These are phyloP conservation scores for Trapa incisa DNA, from an alignment of 345 rosid genomes.

Conservation along the genomic window DNA sequence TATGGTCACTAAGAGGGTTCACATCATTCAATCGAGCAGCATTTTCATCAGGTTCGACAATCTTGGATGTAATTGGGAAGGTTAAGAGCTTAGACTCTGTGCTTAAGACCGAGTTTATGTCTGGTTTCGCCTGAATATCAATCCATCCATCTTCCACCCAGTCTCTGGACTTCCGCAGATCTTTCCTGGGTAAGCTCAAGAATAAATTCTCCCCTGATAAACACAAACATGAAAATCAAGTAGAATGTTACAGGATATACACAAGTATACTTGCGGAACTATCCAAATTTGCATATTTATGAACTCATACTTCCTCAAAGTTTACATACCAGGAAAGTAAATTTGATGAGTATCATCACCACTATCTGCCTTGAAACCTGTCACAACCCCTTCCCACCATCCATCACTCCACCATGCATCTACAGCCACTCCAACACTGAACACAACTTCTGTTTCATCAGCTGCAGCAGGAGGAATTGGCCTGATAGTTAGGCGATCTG, in stretches of 20 bases:
- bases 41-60: conserved; percentile 20
- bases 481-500: conserved; percentile 61
- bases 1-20: conserved; percentile 11
- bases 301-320: not conserved
- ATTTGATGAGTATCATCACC: conserved; percentile 37
- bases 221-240: conserved; percentile 7
- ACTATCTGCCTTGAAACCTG: conserved; percentile 22
- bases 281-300: not conserved
- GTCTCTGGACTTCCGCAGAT: conserved; percentile 65
- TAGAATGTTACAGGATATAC: conserved; percentile 5
- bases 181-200: conserved; percentile 41
- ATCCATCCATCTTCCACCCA: conserved; percentile 74
- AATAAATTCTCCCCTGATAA: conserved; percentile 58
- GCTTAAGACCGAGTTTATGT: conserved; percentile 45
- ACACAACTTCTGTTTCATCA: conserved; percentile 18
- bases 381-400: conserved; percentile 96
- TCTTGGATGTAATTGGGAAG: conserved; percentile 31
- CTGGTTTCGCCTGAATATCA: conserved; percentile 47
- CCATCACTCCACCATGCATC: conserved; percentile 99
- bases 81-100: conserved; percentile 35
- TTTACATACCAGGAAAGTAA: conserved; percentile 57
- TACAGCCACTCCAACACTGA: conserved; percentile 54
- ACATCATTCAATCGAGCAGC: conserved; percentile 9
- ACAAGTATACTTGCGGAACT: not conserved
- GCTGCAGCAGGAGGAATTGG: conserved; percentile 41